Evolutionary conservation across 2,329 filamentous ascomycete species (phyloP), one percentile per base, ranked within the genome.

Genomic region (Karstenula rhodostoma): DNA sequence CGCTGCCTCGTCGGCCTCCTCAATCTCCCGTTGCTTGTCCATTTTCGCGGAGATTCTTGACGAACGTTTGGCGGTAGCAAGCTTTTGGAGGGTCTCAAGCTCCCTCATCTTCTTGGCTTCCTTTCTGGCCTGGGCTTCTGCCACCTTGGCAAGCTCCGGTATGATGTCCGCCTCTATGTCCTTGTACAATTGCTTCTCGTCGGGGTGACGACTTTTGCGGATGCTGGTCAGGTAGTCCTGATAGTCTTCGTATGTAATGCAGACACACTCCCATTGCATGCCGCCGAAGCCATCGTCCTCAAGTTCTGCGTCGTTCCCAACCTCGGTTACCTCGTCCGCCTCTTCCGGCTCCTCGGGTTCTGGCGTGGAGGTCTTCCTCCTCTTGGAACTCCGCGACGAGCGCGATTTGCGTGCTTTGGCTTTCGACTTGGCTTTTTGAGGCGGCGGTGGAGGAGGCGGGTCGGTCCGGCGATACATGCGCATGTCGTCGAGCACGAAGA

Each of bases 51-150:
- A 94, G 67, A 99, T 87, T 64, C 95, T 88, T 71, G 92, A 96
- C 0, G 95, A 99, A 64, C 95, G 85, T 80, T 99, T 99, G 4
- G 95, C 94, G 58, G 90, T 92, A n/a, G 93, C 93, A 80, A 98
- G 86, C 75, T 95, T 94, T 68, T 94, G 90, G 66, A 96, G 78
- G 67, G 89, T 93, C 55, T 93, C 82, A 23, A 96, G 79, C 71
- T 98, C 94, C 63, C 89, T 92, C 74, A 96, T 87, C 68, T 90
- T 90, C 83, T 82, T 92, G 85, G 79, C 87, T 80, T 83, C 82
- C 77, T 94, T 94, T 62, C 89, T 88, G 32, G 89, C 86, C 69
- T 94, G 81, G 48, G 84, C 82, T 67, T 89, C 87, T 60, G 86
- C 87, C 23, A 91, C 88, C 71, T 91, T 91, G 77, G 96, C 90